These are phyloP conservation scores for Tricholoma bakamatsutake DNA, from an alignment of 768 basidiomycete species.

Conservation along the genomic window DNA sequence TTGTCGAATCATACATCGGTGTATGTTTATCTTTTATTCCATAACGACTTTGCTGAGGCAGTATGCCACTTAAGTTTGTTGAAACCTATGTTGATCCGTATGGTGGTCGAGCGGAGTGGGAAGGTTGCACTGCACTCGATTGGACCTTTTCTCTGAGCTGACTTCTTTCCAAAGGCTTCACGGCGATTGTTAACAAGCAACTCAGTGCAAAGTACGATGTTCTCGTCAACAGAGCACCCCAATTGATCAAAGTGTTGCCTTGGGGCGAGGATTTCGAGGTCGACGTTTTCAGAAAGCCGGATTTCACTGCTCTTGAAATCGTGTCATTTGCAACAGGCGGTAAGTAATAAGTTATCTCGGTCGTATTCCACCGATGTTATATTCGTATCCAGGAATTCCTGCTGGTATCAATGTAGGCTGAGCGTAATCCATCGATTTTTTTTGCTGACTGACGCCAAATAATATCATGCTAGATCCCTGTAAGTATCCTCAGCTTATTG, in stretches of 20 bases:
- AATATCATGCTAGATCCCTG: constrained; percentile 48
- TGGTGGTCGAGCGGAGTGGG: constrained; percentile 90
- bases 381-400: constrained; percentile 55
- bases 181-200: constrained; percentile 82
- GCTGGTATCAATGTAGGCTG: constrained; percentile 72
- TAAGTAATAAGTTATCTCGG: constrained; percentile 20
- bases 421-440: not conserved
- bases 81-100: constrained; percentile 89
- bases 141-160: constrained; percentile 3
- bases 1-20: constrained; percentile 85
- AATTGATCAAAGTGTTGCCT: constrained; percentile 74
- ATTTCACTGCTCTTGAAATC: constrained; percentile 82
- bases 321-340: constrained; percentile 81
- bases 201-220: constrained; percentile 77
- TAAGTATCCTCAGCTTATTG: constrained; percentile 21
- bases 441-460: not conserved
- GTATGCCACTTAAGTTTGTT: constrained; percentile 42
- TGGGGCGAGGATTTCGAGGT: constrained; percentile 71
- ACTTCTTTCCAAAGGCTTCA: constrained; percentile 53
- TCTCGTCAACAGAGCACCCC: constrained; percentile 71
- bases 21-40: constrained; percentile 23
- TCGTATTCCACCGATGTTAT: not conserved
- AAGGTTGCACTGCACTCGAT: constrained; percentile 41
- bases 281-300: constrained; percentile 78
- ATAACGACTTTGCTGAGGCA: not conserved